Evolutionary conservation across 2,329 filamentous ascomycete genomes (phyloP).

Genomic region (Fusarium sp.): DNA sequence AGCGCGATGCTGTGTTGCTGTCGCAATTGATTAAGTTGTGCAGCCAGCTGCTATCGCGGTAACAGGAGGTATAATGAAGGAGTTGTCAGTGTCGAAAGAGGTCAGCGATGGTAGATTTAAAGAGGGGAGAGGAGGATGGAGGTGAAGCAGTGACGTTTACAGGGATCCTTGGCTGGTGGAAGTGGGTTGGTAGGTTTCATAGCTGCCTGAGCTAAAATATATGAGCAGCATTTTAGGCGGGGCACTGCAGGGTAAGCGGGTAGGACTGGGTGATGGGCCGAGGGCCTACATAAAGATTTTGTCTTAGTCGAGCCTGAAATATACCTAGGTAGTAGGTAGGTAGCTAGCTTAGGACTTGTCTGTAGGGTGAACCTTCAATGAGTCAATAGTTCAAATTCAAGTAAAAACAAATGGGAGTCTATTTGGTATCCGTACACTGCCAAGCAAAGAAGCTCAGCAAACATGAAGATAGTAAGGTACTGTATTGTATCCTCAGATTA

Average conservation of each 20-base stretch:
- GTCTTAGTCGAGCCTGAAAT: neutral
- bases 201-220: slow-evolving; percentile 42
- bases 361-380: neutral
- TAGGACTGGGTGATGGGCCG: slow-evolving; percentile 8
- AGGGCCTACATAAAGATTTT: slow-evolving; percentile 1
- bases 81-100: slow-evolving; percentile 1
- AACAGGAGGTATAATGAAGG: neutral
- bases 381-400: neutral
- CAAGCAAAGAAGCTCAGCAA: neutral
- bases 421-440: slow-evolving; percentile 30
- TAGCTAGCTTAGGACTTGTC: neutral
- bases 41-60: slow-evolving; percentile 31
- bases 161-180: slow-evolving; percentile 21
- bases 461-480: slow-evolving; percentile 1
- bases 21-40: neutral
- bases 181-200: slow-evolving; percentile 38
- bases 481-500: neutral
- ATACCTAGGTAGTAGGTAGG: no score
- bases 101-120: slow-evolving; percentile 13
- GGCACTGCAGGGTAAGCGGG: slow-evolving; percentile 26
- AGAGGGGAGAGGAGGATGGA: slow-evolving; percentile 23
- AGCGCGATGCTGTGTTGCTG: neutral
- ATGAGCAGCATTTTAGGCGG: slow-evolving; percentile 8
- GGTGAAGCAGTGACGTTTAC: slow-evolving; percentile 43
- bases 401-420: slow-evolving; percentile 12